Conservation (phyloP, 2,329 filamentous ascomycete genomes). For the Pezicula neosporulosa region DNA sequence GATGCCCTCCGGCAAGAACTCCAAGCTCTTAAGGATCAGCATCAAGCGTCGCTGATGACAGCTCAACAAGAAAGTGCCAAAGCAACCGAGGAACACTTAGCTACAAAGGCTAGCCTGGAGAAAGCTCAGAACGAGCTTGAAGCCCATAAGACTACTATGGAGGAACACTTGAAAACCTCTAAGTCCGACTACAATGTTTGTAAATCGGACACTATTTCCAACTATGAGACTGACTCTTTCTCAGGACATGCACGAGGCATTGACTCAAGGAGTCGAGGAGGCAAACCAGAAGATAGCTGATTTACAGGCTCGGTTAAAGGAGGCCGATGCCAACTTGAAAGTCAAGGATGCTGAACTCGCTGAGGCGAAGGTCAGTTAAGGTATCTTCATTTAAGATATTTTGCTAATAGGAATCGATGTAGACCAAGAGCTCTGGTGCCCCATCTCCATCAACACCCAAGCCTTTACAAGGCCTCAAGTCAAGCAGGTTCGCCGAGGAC, state of each 20-base stretch:
- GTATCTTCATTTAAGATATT: slow-evolving; percentile 7
- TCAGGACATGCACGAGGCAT: slow-evolving; percentile 59
- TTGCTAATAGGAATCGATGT: slow-evolving; percentile 9
- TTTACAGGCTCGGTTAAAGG: slow-evolving; percentile 39
- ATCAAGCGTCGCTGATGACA: slow-evolving; percentile 38
- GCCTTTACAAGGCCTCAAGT: slow-evolving; percentile 45
- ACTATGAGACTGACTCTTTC: slow-evolving; percentile 53
- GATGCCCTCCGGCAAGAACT: slow-evolving; percentile 51
- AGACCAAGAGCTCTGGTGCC: slow-evolving; percentile 42
- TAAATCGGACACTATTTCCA: slow-evolving; percentile 39
- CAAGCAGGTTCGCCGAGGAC: slow-evolving; percentile 49
- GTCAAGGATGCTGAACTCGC: slow-evolving; percentile 61
- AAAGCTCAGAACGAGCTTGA: slow-evolving; percentile 51
- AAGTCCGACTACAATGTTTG: slow-evolving; percentile 44
- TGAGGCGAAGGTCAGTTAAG: slow-evolving; percentile 49
- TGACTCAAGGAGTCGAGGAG: slow-evolving; percentile 58
- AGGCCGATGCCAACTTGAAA: slow-evolving; percentile 9
- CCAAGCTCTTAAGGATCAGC: slow-evolving; percentile 41
- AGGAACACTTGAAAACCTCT: slow-evolving; percentile 47
- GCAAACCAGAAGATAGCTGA: slow-evolving; percentile 34
- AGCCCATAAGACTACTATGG: slow-evolving; percentile 46
- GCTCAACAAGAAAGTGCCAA: slow-evolving; percentile 30
- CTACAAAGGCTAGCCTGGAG: slow-evolving; percentile 31
- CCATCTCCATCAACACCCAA: slow-evolving; percentile 30
- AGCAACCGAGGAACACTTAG: slow-evolving; percentile 35